phyloP scores from a whole-genome alignment of 257 asterid species.

The Capsicum rhomboideum region DNA sequence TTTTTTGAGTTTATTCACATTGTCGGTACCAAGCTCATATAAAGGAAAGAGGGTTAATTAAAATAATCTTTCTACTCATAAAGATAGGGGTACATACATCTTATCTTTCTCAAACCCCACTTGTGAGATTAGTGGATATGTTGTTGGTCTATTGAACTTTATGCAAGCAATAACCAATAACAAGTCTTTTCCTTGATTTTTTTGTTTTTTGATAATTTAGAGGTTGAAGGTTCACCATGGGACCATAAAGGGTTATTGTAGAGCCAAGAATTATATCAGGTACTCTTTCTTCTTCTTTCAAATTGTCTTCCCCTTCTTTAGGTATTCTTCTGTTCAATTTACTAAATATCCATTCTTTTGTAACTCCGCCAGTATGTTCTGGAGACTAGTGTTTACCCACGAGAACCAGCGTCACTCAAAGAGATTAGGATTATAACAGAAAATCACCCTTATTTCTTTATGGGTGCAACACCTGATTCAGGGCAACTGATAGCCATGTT shows the following conservation, averaged over 20 bases:
- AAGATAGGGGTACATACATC: too few relatives aligned
- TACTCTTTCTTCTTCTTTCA: background rate
- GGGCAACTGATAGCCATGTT: slow-evolving; percentile 16
- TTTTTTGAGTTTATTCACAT: too few relatives aligned
- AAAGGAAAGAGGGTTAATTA: too few relatives aligned
- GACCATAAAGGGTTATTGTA: background rate
- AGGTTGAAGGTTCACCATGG: background rate
- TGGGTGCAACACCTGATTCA: slow-evolving; percentile 22
- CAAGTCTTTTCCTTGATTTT: background rate
- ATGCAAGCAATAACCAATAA: too few relatives aligned
- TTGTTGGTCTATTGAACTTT: background rate
- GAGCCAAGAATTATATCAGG: background rate
- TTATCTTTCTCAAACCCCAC: too few relatives aligned
- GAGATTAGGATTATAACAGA: background rate
- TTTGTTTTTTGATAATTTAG: background rate
- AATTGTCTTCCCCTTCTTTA: background rate
- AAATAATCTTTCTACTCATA: too few relatives aligned
- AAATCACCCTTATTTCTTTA: background rate
- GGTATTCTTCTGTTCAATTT: background rate
- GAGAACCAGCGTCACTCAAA: background rate
- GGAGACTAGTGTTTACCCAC: background rate
- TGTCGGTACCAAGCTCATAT: too few relatives aligned
- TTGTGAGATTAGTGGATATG: too few relatives aligned
- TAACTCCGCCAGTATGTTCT: background rate
- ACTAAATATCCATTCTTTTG: background rate